phyloP scores from a whole-genome alignment of 768 basidiomycete species.

The Mycena capillaripes region DNA sequence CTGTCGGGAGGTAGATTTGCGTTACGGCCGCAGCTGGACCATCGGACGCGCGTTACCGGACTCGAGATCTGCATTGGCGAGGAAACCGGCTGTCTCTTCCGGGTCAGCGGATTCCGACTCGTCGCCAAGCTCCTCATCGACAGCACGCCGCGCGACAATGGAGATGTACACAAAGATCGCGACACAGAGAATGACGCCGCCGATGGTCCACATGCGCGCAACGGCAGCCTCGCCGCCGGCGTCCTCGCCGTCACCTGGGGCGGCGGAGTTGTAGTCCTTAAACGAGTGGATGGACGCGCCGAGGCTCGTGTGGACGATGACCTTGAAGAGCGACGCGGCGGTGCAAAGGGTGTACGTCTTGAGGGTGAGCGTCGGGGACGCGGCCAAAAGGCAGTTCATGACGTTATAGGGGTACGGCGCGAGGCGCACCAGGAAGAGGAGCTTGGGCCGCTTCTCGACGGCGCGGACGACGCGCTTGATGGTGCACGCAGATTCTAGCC shows the following conservation, averaged over 20 bases:
- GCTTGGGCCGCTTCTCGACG: constrained; percentile 87
- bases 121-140: constrained; percentile 64
- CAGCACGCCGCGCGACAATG: constrained; percentile 79
- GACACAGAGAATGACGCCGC: constrained; percentile 79
- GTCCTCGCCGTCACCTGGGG: constrained; percentile 51
- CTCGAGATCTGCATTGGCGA: constrained; percentile 18
- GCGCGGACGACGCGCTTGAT: constrained; percentile 88
- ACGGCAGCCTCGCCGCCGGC: constrained; percentile 63
- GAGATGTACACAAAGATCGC: constrained; percentile 86
- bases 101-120: constrained; percentile 40
- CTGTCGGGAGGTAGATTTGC: neutral
- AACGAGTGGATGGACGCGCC: constrained; percentile 91
- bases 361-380: constrained; percentile 85
- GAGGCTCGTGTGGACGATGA: constrained; percentile 91
- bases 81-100: constrained; percentile 32
- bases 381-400: constrained; percentile 94
- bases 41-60: constrained; percentile 9
- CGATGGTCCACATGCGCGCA: constrained; percentile 73
- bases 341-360: constrained; percentile 86
- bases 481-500: constrained; percentile 78
- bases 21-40: constrained; percentile 25
- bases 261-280: constrained; percentile 68
- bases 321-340: constrained; percentile 87
- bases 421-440: constrained; percentile 92
- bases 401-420: constrained; percentile 96